phyloP scores from a whole-genome alignment of 163 green algal genomes.

The Scenedesmus sp. region DNA sequence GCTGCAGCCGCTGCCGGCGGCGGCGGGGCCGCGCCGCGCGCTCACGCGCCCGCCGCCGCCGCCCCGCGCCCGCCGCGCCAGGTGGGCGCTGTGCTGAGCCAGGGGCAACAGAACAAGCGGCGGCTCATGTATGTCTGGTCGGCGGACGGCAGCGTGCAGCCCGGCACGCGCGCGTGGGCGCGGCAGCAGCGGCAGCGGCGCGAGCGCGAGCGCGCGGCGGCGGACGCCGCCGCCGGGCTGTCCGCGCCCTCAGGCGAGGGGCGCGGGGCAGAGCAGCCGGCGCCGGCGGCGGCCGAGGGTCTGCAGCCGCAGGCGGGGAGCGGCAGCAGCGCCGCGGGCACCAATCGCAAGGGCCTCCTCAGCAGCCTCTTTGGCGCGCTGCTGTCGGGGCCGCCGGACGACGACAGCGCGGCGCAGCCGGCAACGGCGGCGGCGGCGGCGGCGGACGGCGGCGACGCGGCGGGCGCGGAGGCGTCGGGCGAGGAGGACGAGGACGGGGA shows the following conservation, averaged over 20 bases:
- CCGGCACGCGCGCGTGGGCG: constrained; percentile 12
- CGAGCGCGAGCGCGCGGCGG: not conserved
- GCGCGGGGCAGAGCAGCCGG: too few relatives aligned
- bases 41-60: too few relatives aligned
- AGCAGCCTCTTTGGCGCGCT: constrained; percentile 29
- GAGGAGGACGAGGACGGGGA: not conserved
- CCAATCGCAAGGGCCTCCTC: not conserved
- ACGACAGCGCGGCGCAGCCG: not conserved
- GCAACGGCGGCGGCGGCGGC: constrained; percentile 19
- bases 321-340: not conserved
- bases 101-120: constrained; percentile 37
- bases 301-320: not conserved
- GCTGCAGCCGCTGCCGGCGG: not conserved
- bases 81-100: constrained; percentile 36
- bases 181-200: constrained; percentile 9
- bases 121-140: constrained; percentile 47
- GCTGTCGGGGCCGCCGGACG: constrained; percentile 11
- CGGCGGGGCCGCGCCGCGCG: too few relatives aligned
- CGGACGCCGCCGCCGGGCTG: too few relatives aligned
- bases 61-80: constrained; percentile 23
- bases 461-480: not conserved
- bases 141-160: constrained; percentile 22
- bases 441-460: too few relatives aligned
- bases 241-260: too few relatives aligned
- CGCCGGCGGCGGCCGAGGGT: not conserved